Evolutionary conservation across 1,284 basidiomycete genomes (phyloP), one percentile per base, ranked within the genome.

Genomic region (Tylopilus sp.): DNA sequence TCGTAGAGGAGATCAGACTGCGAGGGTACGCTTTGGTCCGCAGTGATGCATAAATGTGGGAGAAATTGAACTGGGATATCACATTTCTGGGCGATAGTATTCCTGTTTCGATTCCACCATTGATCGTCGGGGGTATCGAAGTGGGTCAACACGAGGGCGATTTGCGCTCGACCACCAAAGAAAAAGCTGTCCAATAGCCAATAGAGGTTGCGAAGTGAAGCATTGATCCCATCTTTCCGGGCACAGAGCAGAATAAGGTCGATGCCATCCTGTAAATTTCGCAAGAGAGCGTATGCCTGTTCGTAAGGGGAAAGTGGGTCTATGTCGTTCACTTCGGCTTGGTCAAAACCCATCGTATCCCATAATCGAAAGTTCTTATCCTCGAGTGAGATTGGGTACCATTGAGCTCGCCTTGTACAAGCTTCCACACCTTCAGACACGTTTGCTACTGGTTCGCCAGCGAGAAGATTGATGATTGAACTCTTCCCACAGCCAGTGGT

Each of bases 71-170:
- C 43, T 7, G 53, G 53, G 7, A 69, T 67, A n/a, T 29, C 31
- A 41, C 40, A 66, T 62, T 5, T 58, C 29, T 61, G 40, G 9
- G 45, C 29, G 31, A 68, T 69, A 20, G 9, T 20, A 35, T 57
- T 50, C 19, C 33, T 48, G 39, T 71, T 71, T 50, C 58, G 57
- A 4, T 26, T 50, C 66, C 69, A 68, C 66, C 66, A 68, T 11
- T 48, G 29, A 4, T 60, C 52, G 22, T 64, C 43, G 7, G 53
- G 44, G 4, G 39, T 66, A 50, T 64, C 75, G 24, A 72, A 66
- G n/a, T 74, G 66, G 25, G 74, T 76, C 24, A 75, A 55, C 43
- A 73, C 60, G 24, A 74, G 54, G 33, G 69, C 70, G 45, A 76
- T 64, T 17, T 64, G 71, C 2, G 69, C 68, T 7, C 47, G 57